A percentile compares a stretch with the other conserved stretches of the same genome.
Conservation (phyloP, 2,329 filamentous ascomycete genomes). For the Trichoderma aggressivum region DNA sequence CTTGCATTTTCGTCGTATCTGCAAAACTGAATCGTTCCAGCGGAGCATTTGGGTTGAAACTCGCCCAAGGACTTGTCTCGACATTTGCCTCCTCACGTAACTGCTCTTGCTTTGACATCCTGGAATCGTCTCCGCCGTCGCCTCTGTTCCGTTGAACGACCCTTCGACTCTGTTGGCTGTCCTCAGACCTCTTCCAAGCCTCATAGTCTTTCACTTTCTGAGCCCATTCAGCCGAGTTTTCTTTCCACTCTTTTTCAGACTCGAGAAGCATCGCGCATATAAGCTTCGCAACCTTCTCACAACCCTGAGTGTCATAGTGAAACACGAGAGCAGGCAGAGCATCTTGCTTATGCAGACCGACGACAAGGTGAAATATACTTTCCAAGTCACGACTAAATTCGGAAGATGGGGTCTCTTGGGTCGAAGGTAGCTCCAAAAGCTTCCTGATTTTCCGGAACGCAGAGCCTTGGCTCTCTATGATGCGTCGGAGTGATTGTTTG, state of each 20-base stretch:
- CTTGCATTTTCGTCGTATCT: conserved; percentile 55
- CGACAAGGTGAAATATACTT: conserved; percentile 50
- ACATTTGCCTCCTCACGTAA: conserved; percentile 53
- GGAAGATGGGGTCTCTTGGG: rapidly evolving
- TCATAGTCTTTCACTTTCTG: conserved; percentile 27
- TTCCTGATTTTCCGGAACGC: conserved; percentile 43
- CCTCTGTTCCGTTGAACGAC: background rate
- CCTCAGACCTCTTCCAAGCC: conserved; percentile 28
- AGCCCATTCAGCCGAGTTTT: conserved; percentile 40
- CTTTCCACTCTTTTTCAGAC: conserved; percentile 50
- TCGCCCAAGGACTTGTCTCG: conserved; percentile 57
- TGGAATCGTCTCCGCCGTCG: background rate
- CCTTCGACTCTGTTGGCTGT: conserved; percentile 37
- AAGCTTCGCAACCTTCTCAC: conserved; percentile 55
- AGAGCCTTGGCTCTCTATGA: conserved; percentile 54
- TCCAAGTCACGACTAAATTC: background rate
- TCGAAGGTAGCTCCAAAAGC: conserved; percentile 37
- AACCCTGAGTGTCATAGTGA: conserved; percentile 67
- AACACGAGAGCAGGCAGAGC: conserved; percentile 73
- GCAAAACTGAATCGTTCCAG: conserved; percentile 64
- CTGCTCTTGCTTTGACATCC: conserved; percentile 52
- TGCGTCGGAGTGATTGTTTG: conserved; percentile 55
- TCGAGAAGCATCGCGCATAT: conserved; percentile 49
- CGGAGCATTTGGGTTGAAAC: conserved; percentile 64
- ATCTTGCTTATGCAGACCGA: conserved; percentile 57